phyloP scores from a whole-genome alignment of 441 rosid genomes.

The Theobroma grandiflorum region DNA sequence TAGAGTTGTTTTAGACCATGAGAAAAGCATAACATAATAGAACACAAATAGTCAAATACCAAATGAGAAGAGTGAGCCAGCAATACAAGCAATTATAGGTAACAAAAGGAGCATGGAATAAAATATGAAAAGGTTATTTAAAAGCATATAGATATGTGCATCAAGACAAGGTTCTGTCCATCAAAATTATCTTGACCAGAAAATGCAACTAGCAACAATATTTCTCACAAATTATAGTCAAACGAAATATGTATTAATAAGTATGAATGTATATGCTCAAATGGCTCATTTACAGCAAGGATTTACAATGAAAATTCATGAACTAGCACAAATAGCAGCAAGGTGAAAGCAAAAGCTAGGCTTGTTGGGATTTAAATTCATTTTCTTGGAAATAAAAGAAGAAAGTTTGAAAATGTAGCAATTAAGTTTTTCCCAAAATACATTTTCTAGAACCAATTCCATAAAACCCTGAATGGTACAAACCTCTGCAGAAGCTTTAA shows the following conservation, averaged over 20 bases:
- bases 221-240: not conserved
- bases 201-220: not conserved
- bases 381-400: not conserved
- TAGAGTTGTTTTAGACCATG: too few relatives aligned
- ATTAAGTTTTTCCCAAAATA: not conserved
- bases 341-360: not conserved
- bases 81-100: not conserved
- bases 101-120: not conserved
- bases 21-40: too few relatives aligned
- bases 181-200: not conserved
- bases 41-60: not conserved
- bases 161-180: not conserved
- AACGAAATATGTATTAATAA: not conserved
- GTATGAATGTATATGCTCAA: not conserved
- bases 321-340: not conserved
- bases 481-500: not conserved
- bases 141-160: constrained; percentile 1
- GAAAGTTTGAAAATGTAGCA: not conserved
- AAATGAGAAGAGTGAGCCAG: not conserved
- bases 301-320: not conserved
- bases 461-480: not conserved
- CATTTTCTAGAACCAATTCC: not conserved
- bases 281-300: not conserved
- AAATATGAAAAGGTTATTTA: not conserved
- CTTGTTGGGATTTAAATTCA: not conserved